These are phyloP conservation scores for Dryas integrifolia DNA, from an alignment of 331 rosid genomes.

Conservation along the genomic window DNA sequence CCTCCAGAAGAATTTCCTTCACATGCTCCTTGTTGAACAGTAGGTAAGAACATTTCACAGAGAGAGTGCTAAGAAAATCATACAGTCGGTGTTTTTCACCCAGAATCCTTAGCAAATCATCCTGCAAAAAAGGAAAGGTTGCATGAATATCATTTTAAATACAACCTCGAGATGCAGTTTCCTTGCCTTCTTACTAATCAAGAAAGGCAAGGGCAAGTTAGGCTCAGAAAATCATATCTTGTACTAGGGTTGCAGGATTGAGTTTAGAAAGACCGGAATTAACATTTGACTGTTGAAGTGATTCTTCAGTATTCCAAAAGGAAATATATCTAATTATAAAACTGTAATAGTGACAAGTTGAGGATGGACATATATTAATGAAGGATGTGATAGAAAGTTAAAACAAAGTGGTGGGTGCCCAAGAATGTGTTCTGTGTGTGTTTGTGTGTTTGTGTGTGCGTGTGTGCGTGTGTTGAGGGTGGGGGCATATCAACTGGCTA, in stretches of 20 bases:
- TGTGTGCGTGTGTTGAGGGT: background rate
- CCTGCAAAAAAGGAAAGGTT: conserved; percentile 47
- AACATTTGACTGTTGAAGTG: background rate
- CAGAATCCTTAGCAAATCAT: conserved; percentile 79
- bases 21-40: conserved; percentile 95
- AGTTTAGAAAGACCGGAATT: conserved; percentile 11
- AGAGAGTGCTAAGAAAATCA: conserved; percentile 66
- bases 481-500: background rate
- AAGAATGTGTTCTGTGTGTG: too few relatives aligned
- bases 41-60: conserved; percentile 79
- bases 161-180: conserved; percentile 19
- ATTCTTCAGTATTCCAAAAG: background rate
- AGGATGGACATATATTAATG: background rate
- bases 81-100: conserved; percentile 85
- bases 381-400: background rate
- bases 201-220: background rate
- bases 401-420: background rate
- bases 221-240: conserved; percentile 4
- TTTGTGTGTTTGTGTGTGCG: too few relatives aligned
- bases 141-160: conserved; percentile 22
- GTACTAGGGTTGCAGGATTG: background rate
- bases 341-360: background rate
- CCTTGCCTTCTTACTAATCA: conserved; percentile 5
- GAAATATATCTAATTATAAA: background rate
- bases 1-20: conserved; percentile 68